Evolutionary conservation across 2,329 filamentous ascomycete species (phyloP).

Genomic region (Cladophialophora yegresii): DNA sequence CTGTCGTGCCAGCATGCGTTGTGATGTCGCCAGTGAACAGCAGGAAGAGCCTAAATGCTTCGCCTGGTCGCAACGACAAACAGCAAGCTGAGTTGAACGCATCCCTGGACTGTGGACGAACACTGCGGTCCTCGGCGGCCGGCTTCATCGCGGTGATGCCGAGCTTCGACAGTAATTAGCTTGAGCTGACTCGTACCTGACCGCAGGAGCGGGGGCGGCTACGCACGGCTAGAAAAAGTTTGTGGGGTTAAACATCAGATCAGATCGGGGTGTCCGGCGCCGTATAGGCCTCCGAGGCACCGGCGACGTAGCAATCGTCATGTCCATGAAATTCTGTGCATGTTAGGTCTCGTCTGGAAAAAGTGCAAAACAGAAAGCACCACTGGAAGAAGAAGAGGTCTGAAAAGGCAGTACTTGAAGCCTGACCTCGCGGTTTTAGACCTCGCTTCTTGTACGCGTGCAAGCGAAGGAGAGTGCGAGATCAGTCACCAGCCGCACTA

Average conservation of each 20-base stretch:
- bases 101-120: constrained; percentile 7
- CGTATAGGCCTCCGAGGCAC: not conserved
- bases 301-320: not conserved
- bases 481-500: not conserved
- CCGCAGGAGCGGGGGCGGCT: not conserved
- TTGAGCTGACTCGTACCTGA: constrained; percentile 8
- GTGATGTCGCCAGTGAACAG: not conserved
- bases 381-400: not conserved
- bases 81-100: not conserved
- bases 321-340: not conserved
- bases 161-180: not conserved
- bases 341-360: not conserved
- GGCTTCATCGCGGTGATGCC: not conserved
- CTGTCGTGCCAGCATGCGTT: not conserved
- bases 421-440: not conserved
- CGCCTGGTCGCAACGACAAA: not conserved
- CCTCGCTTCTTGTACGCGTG: not conserved
- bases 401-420: not conserved
- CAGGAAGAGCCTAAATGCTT: not conserved
- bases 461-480: not conserved
- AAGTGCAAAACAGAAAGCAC: not conserved
- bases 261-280: not conserved
- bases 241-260: constrained; percentile 14
- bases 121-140: constrained; percentile 9
- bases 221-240: not conserved